A percentile compares a stretch with the other conserved stretches of the same genome.
phyloP scores from a whole-genome alignment of 495 filamentous ascomycete species.

The Aspergillus nidulans region DNA sequence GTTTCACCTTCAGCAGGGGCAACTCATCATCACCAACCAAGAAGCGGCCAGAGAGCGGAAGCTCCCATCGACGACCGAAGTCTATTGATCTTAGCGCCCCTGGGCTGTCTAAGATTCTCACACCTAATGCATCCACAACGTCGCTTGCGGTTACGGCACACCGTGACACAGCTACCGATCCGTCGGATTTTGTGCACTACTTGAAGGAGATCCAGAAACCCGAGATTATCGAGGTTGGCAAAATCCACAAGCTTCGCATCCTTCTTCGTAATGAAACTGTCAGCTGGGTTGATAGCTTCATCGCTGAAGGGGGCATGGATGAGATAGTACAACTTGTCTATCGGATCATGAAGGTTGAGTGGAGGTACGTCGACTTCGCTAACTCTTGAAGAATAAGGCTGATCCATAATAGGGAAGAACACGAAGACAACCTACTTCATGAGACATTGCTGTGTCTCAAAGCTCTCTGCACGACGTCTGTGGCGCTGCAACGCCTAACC shows the following conservation, averaged over 20 bases:
- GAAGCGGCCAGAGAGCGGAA: slow-evolving; percentile 47
- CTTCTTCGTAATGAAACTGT: slow-evolving; percentile 92
- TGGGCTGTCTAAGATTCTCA: slow-evolving; percentile 46
- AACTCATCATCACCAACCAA: slow-evolving; percentile 52
- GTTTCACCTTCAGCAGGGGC: slow-evolving; percentile 69
- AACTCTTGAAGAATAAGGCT: slow-evolving; percentile 15
- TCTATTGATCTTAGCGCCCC: slow-evolving; percentile 40
- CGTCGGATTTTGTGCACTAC: slow-evolving; percentile 79
- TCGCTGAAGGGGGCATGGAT: slow-evolving; percentile 83
- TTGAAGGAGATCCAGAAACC: slow-evolving; percentile 72
- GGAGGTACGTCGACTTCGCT: slow-evolving; percentile 67
- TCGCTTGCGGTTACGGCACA: slow-evolving; percentile 39
- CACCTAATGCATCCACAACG: slow-evolving; percentile 36
- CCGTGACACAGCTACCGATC: slow-evolving; percentile 49
- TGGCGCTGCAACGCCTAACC: slow-evolving; percentile 75
- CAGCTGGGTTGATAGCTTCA: slow-evolving; percentile 88
- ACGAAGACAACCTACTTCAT: slow-evolving; percentile 89
- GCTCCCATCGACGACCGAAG: slow-evolving; percentile 37
- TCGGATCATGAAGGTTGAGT: slow-evolving; percentile 89
- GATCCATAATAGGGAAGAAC: slow-evolving; percentile 67
- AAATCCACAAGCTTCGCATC: slow-evolving; percentile 86
- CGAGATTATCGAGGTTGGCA: slow-evolving; percentile 82
- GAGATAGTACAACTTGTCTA: slow-evolving; percentile 83
- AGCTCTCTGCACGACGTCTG: slow-evolving; percentile 84
- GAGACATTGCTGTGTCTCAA: slow-evolving; percentile 93